phyloP scores from a whole-genome alignment of 306 rosid genomes.

The Nissolia schottii region DNA sequence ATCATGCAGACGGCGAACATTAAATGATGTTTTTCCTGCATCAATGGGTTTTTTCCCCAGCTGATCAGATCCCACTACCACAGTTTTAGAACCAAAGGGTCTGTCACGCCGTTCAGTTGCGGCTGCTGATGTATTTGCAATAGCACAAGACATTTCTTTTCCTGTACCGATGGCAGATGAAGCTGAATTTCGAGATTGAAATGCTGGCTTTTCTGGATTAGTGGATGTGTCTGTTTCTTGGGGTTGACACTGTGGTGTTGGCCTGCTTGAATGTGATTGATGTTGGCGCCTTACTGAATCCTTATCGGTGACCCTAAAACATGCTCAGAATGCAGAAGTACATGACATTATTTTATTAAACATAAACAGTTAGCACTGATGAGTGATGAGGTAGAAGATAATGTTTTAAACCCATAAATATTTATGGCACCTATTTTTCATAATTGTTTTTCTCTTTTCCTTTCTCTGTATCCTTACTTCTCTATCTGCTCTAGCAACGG shows the following conservation, averaged over 20 bases:
- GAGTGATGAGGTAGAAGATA: neutral
- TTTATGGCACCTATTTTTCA: constrained; percentile 44
- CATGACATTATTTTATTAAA: neutral
- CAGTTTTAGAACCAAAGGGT: neutral
- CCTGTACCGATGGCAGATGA: neutral
- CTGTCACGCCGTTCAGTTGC: neutral
- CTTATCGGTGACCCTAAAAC: constrained; percentile 55
- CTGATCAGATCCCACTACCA: too few relatives aligned
- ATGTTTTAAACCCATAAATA: neutral
- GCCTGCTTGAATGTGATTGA: constrained; percentile 27
- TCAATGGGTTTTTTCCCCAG: neutral
- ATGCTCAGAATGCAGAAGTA: neutral
- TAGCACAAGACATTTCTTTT: neutral
- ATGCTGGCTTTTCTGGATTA: constrained; percentile 13
- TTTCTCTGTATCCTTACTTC: constrained; percentile 61
- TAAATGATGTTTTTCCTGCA: neutral
- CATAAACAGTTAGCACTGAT: neutral
- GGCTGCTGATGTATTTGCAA: constrained; percentile 3
- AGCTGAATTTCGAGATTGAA: constrained; percentile 18
- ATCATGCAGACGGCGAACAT: neutral
- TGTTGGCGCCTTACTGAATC: constrained; percentile 27
- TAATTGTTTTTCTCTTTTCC: constrained; percentile 39
- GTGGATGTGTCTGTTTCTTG: neutral
- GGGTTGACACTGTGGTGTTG: too few relatives aligned
- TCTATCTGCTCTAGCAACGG: constrained; percentile 63